Evolutionary conservation across 208 protist species (phyloP), one percentile per base, ranked within the genome.

Genomic region (Wallacemonas sp.): DNA sequence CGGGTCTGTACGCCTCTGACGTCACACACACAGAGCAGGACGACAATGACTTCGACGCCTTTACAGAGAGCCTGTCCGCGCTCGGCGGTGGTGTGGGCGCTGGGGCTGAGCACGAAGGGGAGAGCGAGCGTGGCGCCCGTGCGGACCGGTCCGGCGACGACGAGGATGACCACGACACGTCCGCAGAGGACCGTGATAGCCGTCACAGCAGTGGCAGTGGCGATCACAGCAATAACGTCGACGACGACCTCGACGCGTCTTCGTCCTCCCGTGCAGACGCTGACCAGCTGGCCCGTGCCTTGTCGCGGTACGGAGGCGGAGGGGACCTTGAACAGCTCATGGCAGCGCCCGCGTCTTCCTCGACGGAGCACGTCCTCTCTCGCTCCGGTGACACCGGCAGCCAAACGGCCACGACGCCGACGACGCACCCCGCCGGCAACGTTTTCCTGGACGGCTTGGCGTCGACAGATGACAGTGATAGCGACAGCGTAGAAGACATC

Each of bases 271-370:
- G 17, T 46, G 17, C 41, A 0, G 41, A 46, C 24, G 64, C 29
- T 9, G 44, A 41, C 29, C 58, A 70, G 42, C 34, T 76, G 41
- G 45, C 32, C 13, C 63, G 65, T 32, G 65, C 70, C 26, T 27
- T 76, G 59, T 46, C 55, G 0, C 71, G 71, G 41, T 76, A 76
- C 55, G 62, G 68, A 22, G 68, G 68, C 24, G 52, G 34, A n/a
- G 44, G 64, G 9, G 41, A 46, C 15, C 41, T 46, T 6, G 19
- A 12, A n/a, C 41, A n/a, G 17, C 41, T 46, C 15, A 46, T 46
- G 41, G 24, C 41, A 21, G 41, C 41, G 24, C 41, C 41, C 17
- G 41, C 41, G 5, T 46, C 41, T 6, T 46, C 41, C 9, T 46
- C 41, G 15, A 19, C 41, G 19, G 41, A 46, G 10, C 17, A 46